Conservation (phyloP, 805 yeast genomes). For the Starmerella apicola region DNA sequence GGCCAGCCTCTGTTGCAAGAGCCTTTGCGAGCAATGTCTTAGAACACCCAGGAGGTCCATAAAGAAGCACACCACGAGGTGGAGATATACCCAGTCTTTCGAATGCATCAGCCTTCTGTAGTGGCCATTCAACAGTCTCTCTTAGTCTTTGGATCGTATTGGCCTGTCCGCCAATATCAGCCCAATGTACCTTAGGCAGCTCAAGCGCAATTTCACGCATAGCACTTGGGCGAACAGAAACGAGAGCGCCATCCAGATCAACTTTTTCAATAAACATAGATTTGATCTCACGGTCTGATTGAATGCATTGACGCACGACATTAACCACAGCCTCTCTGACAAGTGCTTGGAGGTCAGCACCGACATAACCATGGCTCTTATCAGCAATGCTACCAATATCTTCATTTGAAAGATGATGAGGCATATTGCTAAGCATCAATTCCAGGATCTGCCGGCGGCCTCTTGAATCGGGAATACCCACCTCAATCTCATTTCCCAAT, state of each 20-base stretch:
- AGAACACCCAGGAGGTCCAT: constrained; percentile 98
- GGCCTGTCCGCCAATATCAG: constrained; percentile 92
- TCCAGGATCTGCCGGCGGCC: constrained; percentile 62
- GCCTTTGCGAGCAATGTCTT: constrained; percentile 93
- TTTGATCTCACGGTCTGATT: constrained; percentile 14
- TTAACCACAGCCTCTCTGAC: constrained; percentile 80
- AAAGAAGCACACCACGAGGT: constrained; percentile 83
- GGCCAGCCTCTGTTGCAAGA: constrained; percentile 86
- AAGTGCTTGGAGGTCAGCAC: constrained; percentile 84
- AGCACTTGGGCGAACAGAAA: constrained; percentile 86
- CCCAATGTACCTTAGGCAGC: constrained; percentile 88
- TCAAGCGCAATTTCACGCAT: constrained; percentile 93
- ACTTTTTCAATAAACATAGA: constrained; percentile 36
- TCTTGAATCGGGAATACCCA: constrained; percentile 80
- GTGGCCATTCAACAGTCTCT: constrained; percentile 87
- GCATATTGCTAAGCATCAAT: constrained; percentile 49
- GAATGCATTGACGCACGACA: constrained; percentile 54
- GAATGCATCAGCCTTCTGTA: constrained; percentile 70
- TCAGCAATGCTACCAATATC: constrained; percentile 55
- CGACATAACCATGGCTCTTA: constrained; percentile 93
- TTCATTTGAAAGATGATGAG: constrained; percentile 39
- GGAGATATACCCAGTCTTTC: constrained; percentile 66
- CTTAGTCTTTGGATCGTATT: constrained; percentile 64
- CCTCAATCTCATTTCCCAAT: constrained; percentile 78
- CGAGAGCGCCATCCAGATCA: constrained; percentile 61